A percentile compares a stretch with the other conserved stretches of the same genome.
Evolutionary conservation across 2,329 filamentous ascomycete species (phyloP).

Genomic region (Diaporthe citriasiana): DNA sequence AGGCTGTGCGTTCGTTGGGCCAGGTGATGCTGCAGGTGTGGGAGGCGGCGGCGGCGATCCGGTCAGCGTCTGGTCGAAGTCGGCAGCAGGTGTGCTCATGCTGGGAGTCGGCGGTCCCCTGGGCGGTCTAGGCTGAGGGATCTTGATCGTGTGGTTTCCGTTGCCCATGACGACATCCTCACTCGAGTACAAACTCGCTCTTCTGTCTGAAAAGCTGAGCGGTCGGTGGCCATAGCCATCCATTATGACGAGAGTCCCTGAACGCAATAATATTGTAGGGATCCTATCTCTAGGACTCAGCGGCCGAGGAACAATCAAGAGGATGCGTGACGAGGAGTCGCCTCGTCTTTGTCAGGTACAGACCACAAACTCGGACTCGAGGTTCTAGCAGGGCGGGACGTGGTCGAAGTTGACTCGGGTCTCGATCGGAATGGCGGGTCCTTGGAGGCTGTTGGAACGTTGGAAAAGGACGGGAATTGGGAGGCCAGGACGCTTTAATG

Average conservation of each 20-base stretch:
- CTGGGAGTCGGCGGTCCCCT: conserved; percentile 76
- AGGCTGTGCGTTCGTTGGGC: conserved; percentile 71
- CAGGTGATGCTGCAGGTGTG: conserved; percentile 75
- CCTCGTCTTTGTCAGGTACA: conserved; percentile 13
- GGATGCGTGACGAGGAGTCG: background rate
- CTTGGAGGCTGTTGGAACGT: conserved; percentile 17
- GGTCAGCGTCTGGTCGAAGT: conserved; percentile 73
- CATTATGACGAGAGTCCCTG: conserved; percentile 51
- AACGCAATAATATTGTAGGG: conserved; percentile 31
- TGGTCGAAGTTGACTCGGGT: conserved; percentile 16
- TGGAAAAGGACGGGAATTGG: conserved; percentile 6
- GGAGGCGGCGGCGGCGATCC: conserved; percentile 75
- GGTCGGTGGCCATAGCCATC: conserved; percentile 61
- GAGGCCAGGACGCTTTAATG: conserved; percentile 24
- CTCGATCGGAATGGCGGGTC: conserved; percentile 17
- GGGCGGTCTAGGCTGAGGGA: conserved; percentile 62
- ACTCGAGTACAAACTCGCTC: conserved; percentile 68
- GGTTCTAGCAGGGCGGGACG: conserved; percentile 24
- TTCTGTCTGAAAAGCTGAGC: conserved; percentile 72
- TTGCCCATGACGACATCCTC: conserved; percentile 71
- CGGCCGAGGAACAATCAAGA: conserved; percentile 27
- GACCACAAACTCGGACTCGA: conserved; percentile 13
- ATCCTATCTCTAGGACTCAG: conserved; percentile 22
- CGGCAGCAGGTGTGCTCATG: conserved; percentile 74
- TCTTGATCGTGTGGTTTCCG: conserved; percentile 63